Base-by-base conservation (phyloP, 345 rosid species). In the Salix dunnii region DNA sequence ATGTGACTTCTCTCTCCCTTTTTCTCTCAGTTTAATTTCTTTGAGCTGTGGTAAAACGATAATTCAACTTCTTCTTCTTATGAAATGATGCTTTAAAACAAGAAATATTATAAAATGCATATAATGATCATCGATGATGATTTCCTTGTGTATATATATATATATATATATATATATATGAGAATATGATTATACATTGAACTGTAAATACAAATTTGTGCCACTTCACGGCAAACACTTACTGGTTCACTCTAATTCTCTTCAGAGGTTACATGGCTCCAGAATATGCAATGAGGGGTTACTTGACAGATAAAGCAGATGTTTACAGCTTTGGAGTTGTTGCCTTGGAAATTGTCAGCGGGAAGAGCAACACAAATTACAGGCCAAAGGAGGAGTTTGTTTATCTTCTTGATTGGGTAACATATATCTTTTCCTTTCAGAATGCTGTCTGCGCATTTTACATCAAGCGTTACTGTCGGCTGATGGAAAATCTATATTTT, bases 231-330 rank as follows among this genome's bases (percentile, higher is more conserved):
- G 23, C 6, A 1, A 13, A 28, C 27, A 31, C 53, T 72, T 53
- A 6, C 40, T 69, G 28, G 40, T 75, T 8, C 1, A 21, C 6
- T 25, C 6, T 70, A 5, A 17, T 48, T 48, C 31, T 18, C 35
- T 66, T 31, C 78, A 91, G 99, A 87, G 99, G 99, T 48, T 95
- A 93, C 81, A 95, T 95, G 97, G 99, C 99, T 76, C 98, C 98
- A 3, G 98, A 94, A 83, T 92, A 94, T 80, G 98, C 98, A 71
- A 92, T 92, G 98, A 91, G 97, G 79, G 98, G 98, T 66, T 92
- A 94, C 88, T 86, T 94, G 89, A 94, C 98, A 3, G 97, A 92
- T 79, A 94, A 94, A 53, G 97, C 97, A 1, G 97, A 94, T 76
- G 94, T 94, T 6, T 94, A 94, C 77, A 94, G 98, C 78, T 94